These are phyloP conservation scores for Aegilops longissima DNA, from an alignment of 176 grass and related monocot genomes.

Conservation along the genomic window DNA sequence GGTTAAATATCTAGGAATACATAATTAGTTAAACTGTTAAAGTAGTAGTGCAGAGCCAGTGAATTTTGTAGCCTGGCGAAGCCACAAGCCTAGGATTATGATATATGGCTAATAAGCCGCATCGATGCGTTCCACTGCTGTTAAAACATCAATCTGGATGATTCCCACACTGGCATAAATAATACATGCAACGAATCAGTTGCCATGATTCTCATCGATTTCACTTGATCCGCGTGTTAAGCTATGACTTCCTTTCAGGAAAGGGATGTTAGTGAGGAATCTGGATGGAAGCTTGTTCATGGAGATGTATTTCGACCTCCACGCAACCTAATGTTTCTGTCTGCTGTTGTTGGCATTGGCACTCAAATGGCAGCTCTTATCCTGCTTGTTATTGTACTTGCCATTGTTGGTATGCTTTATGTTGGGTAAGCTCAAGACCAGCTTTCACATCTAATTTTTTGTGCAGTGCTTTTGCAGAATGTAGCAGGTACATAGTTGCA, in stretches of 20 bases:
- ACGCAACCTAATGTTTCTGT: constrained; percentile 58
- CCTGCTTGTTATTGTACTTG: constrained; percentile 85
- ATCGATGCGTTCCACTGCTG: background rate
- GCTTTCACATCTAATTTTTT: constrained; percentile 6
- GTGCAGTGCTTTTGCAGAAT: constrained; percentile 1
- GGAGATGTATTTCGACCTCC: constrained; percentile 97
- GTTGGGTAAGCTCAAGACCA: constrained; percentile 68
- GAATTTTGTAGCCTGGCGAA: background rate
- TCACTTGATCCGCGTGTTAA: background rate
- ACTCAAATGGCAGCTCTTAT: constrained; percentile 81
- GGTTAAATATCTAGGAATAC: constrained; percentile 14
- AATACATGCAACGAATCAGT: background rate
- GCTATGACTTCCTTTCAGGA: constrained; percentile 48
- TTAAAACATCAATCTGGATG: background rate
- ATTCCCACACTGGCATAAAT: background rate
- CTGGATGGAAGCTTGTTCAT: constrained; percentile 99
- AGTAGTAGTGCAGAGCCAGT: background rate
- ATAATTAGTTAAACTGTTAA: background rate
- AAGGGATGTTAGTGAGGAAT: constrained; percentile 98
- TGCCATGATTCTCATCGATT: background rate
- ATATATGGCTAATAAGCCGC: background rate
- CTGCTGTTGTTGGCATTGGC: constrained; percentile 90
- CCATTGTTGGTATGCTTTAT: constrained; percentile 96
- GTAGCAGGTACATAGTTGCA: background rate
- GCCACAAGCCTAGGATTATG: background rate